A percentile compares a stretch with the other conserved stretches of the same genome.
phyloP scores from a whole-genome alignment of 2,329 filamentous ascomycete genomes.

The Decorospora gaudefroyi region DNA sequence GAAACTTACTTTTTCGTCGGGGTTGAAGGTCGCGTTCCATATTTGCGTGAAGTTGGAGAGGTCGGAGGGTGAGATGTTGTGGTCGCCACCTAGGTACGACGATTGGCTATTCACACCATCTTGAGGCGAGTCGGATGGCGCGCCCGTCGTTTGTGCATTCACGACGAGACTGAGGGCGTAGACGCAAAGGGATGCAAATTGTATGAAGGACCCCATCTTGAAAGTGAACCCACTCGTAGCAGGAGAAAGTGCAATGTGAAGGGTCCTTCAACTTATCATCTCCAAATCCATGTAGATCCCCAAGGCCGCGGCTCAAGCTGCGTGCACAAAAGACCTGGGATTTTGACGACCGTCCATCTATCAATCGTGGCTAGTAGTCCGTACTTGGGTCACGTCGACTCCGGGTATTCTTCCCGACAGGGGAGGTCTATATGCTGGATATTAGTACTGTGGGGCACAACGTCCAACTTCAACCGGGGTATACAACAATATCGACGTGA shows the following conservation, averaged over 20 bases:
- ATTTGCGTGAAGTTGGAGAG: constrained; percentile 48
- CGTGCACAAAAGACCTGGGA: background rate
- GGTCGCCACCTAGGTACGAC: constrained; percentile 36
- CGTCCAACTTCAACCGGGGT: background rate
- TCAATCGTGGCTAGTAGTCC: background rate
- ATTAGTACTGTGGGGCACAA: constrained; percentile 14
- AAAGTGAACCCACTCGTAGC: background rate
- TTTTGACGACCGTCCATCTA: constrained; percentile 4
- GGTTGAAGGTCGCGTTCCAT: constrained; percentile 44
- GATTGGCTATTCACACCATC: constrained; percentile 26
- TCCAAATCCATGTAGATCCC: no score
- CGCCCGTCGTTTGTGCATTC: constrained; percentile 6
- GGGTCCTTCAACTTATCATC: no score
- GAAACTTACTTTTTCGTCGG: constrained; percentile 37
- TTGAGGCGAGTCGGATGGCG: constrained; percentile 21
- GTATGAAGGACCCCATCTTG: background rate
- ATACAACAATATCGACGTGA: background rate
- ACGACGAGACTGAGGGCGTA: background rate
- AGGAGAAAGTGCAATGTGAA: no score
- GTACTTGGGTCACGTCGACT: constrained; percentile 6
- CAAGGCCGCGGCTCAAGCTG: no score
- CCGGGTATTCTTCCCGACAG: constrained; percentile 12
- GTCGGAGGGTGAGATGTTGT: constrained; percentile 50
- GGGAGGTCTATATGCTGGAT: constrained; percentile 5
- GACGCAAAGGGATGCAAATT: background rate